A percentile compares a stretch with the other conserved stretches of the same genome.
Evolutionary conservation across 2,329 filamentous ascomycete species (phyloP).

Genomic region (Paradendryphiella salina): DNA sequence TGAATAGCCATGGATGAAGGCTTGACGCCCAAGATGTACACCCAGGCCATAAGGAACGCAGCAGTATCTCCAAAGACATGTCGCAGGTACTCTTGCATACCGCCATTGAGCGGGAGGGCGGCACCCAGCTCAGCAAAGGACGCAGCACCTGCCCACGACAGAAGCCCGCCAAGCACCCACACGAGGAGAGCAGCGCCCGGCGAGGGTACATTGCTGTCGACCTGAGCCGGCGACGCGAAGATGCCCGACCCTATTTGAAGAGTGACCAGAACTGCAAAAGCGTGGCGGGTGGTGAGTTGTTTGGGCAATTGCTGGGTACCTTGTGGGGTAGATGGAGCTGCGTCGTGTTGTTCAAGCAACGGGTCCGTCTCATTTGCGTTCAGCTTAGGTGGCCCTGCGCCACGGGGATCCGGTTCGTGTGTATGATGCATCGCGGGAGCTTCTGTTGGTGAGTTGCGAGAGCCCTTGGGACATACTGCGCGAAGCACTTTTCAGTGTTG

Average conservation of each 20-base stretch:
- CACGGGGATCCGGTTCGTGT: not conserved
- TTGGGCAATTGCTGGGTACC: constrained; percentile 20
- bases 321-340: constrained; percentile 18
- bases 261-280: constrained; percentile 63
- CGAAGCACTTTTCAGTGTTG: not conserved
- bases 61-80: constrained; percentile 64
- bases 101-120: constrained; percentile 65
- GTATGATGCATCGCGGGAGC: not conserved
- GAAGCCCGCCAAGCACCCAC: constrained; percentile 64
- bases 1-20: constrained; percentile 67
- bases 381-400: constrained; percentile 18
- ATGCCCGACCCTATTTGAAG: constrained; percentile 68
- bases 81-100: constrained; percentile 65
- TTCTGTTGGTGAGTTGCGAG: not conserved
- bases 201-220: constrained; percentile 66
- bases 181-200: constrained; percentile 61
- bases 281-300: constrained; percentile 45
- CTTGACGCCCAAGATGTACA: constrained; percentile 67
- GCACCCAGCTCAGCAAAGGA: constrained; percentile 67
- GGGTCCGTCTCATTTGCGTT: constrained; percentile 32
- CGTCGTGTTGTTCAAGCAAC: constrained; percentile 24
- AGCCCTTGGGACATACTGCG: not conserved
- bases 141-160: constrained; percentile 66
- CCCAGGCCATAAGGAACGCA: constrained; percentile 67
- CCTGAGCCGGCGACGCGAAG: constrained; percentile 66